Conservation (phyloP, 495 filamentous ascomycete species). For the Talaromyces trachyspermus region DNA sequence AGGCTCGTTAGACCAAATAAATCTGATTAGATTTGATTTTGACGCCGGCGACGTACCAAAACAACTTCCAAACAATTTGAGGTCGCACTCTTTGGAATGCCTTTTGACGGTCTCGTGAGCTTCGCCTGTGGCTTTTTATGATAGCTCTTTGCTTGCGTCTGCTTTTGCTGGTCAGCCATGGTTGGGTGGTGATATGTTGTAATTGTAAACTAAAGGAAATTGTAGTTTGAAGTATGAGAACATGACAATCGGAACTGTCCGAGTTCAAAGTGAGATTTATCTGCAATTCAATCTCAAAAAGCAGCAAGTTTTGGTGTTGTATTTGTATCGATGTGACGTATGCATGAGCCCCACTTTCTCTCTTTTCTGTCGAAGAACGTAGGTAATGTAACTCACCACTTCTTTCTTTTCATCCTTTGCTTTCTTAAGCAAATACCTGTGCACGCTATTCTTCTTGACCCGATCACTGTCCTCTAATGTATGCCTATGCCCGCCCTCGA, state of each 20-base stretch:
- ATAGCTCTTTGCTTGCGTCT: slow-evolving; percentile 59
- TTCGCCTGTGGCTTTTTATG: slow-evolving; percentile 76
- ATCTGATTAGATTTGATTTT: too few species aligned
- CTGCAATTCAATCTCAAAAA: not conserved
- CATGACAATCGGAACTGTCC: too few species aligned
- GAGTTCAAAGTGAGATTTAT: too few species aligned
- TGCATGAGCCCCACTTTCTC: slow-evolving; percentile 3
- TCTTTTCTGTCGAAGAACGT: slow-evolving; percentile 6
- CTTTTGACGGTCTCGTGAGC: slow-evolving; percentile 68
- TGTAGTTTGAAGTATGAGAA: too few species aligned
- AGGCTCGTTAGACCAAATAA: too few species aligned
- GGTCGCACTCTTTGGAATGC: slow-evolving; percentile 59
- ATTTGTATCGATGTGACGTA: slow-evolving; percentile 8
- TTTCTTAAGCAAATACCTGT: slow-evolving; percentile 56
- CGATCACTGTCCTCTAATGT: slow-evolving; percentile 71
- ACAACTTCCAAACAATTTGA: slow-evolving; percentile 84
- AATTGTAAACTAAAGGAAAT: too few species aligned
- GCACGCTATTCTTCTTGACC: slow-evolving; percentile 78
- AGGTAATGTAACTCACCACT: slow-evolving; percentile 48
- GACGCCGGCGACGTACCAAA: slow-evolving; percentile 76
- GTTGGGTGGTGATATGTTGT: too few species aligned
- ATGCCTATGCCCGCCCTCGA: slow-evolving; percentile 64
- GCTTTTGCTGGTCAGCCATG: slow-evolving; percentile 38
- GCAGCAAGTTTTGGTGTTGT: not conserved
- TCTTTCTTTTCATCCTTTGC: slow-evolving; percentile 62